Evolutionary conservation across 805 yeast genomes (phyloP).

Genomic region (Priceomyces carsonii): DNA sequence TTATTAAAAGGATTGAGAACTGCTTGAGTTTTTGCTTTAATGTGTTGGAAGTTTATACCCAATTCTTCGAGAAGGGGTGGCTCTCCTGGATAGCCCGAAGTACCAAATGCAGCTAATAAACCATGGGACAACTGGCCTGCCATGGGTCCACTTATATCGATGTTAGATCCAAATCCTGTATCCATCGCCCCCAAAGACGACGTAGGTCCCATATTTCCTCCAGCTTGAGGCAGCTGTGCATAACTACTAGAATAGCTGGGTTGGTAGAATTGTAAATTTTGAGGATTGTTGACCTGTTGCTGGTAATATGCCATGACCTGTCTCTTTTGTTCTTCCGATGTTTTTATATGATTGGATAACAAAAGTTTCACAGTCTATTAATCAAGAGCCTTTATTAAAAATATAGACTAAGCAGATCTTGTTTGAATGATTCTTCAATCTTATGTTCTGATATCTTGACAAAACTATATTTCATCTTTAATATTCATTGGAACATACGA

Average conservation of each 20-base stretch:
- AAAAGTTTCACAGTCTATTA: no score
- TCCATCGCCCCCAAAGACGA: conserved; percentile 40
- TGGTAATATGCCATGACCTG: conserved; percentile 48
- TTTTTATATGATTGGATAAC: no score
- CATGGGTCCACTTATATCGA: conserved; percentile 44
- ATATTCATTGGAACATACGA: no score
- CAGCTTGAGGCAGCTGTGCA: conserved; percentile 20
- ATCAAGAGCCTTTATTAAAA: no score
- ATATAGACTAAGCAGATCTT: no score
- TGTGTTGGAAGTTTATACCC: conserved; percentile 90
- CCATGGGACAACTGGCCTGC: conserved; percentile 66
- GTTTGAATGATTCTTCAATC: no score
- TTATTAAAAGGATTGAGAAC: conserved; percentile 77
- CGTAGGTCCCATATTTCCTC: conserved; percentile 13
- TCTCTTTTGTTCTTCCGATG: no score
- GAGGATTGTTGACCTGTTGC: conserved; percentile 32
- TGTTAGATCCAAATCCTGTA: conserved; percentile 32
- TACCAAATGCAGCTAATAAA: conserved; percentile 85
- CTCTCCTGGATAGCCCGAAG: conserved; percentile 93
- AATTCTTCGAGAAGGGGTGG: conserved; percentile 89
- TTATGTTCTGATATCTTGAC: no score
- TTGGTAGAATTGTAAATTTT: conserved; percentile 45
- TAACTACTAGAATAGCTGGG: conserved; percentile 35
- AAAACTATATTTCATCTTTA: no score
- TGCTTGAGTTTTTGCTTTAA: conserved; percentile 77